Percentiles rank a stretch among this genome's conserved stretches.
phyloP scores from a whole-genome alignment of 345 rosid genomes.

The Raphanus sativus region DNA sequence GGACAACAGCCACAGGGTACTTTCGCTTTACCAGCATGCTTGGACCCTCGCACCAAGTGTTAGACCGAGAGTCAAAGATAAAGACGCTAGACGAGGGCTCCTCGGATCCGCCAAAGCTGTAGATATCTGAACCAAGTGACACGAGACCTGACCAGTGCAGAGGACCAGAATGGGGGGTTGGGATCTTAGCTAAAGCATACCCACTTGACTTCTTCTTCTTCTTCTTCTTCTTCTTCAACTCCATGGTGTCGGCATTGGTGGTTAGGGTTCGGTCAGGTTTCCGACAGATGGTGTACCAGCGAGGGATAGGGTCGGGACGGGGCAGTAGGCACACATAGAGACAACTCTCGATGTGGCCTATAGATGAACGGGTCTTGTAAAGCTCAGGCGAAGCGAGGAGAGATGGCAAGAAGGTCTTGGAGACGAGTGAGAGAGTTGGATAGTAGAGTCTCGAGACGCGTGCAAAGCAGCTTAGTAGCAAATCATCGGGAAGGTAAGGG shows the following conservation, averaged over 20 bases:
- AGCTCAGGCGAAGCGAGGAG: slow-evolving; percentile 53
- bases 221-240: no score
- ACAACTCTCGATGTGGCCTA: slow-evolving; percentile 37
- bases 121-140: slow-evolving; percentile 44
- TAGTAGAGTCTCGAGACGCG: slow-evolving; percentile 55
- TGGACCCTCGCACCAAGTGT: slow-evolving; percentile 54
- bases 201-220: slow-evolving; percentile 9
- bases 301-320: slow-evolving; percentile 37
- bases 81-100: slow-evolving; percentile 51
- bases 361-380: slow-evolving; percentile 46
- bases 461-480: slow-evolving; percentile 56
- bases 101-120: slow-evolving; percentile 62
- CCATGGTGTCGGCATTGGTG: not conserved
- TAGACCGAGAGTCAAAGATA: slow-evolving; percentile 58
- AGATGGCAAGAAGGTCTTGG: slow-evolving; percentile 53
- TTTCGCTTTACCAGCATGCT: slow-evolving; percentile 52
- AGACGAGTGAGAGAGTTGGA: slow-evolving; percentile 59
- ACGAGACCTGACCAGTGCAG: slow-evolving; percentile 18
- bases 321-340: slow-evolving; percentile 58
- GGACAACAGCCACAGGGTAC: not conserved
- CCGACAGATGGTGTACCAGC: slow-evolving; percentile 48
- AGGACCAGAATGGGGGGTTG: slow-evolving; percentile 23
- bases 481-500: slow-evolving; percentile 56
- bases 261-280: not conserved
- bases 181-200: slow-evolving; percentile 20